Evolutionary conservation across 345 rosid species (phyloP), one percentile per base, ranked within the genome.

Genomic region (Gossypium raimondii): DNA sequence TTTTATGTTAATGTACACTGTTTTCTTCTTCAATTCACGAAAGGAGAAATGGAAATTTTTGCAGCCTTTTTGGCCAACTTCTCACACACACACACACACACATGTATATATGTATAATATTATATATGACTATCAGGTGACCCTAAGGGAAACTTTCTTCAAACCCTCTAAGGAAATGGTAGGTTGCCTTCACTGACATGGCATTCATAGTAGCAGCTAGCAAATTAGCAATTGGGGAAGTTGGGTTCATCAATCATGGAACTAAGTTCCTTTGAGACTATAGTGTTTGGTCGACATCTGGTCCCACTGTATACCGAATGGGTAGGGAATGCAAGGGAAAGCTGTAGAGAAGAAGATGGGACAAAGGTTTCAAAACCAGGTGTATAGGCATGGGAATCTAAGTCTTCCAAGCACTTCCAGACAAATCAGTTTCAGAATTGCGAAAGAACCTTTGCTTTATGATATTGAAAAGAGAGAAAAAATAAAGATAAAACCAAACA

Each of bases 401-500:
- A 75, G 27, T 24, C 76, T 61, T 77, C 78, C 83, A 82, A 77
- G n/a, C 84, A 77, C 83, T 78, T 16, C 10, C 53, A 76, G 85
- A 75, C 89, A 86, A 82, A 81, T 80, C 81, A 24, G 85, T 84
- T 84, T 82, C 81, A 82, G 81, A 82, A 81, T 24, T 29, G 75
- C n/a, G 55, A 69, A 76, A 65, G 61, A 55, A 18, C 29, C 25
- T 64, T 64, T 81, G 73, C 77, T 78, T 86, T 81, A 65, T 74
- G 75, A 69, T 75, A 82, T 65, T 59, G 53, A 81, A 55, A 79
- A 67, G 48, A 7, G 43, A 47, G 34, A 62, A 75, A 74, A 61
- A 9, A 9, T 20, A 20, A 18, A 41, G 16, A 2, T 63, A 69
- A 53, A 51, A 22, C 70, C 43, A 66, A 14, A 70, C 70, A 41